phyloP scores from a whole-genome alignment of 352 stramenopile species.

The Pythium phragmiticola region DNA sequence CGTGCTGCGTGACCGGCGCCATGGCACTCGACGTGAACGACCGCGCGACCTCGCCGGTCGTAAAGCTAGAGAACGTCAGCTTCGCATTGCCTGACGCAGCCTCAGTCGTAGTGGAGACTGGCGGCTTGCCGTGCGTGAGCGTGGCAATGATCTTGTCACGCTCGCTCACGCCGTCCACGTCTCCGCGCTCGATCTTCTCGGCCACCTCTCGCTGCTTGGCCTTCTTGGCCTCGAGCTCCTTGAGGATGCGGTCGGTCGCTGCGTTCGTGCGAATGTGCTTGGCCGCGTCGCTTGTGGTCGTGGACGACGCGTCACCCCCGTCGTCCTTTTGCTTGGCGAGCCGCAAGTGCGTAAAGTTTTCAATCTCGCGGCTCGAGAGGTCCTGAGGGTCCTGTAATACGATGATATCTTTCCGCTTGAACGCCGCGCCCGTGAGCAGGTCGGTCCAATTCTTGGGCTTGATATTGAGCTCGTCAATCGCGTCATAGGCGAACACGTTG shows the following conservation, averaged over 20 bases:
- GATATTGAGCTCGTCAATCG: conserved; percentile 98
- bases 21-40: conserved; percentile 96
- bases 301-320: too few relatives aligned
- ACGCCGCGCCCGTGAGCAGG: conserved; percentile 91
- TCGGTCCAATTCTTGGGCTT: conserved; percentile 98
- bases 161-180: conserved; percentile 55
- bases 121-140: conserved; percentile 45
- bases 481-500: conserved; percentile 98
- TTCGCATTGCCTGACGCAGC: conserved; percentile 13
- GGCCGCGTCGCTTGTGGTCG: conserved; percentile 5
- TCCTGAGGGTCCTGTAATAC: conserved; percentile 94
- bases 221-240: conserved; percentile 75
- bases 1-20: conserved; percentile 69
- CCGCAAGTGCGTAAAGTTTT: conserved; percentile 97
- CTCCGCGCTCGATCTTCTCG: conserved; percentile 57
- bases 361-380: conserved; percentile 91
- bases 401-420: conserved; percentile 93
- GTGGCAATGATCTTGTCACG: conserved; percentile 78
- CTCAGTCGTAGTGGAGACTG: not conserved
- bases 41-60: conserved; percentile 84
- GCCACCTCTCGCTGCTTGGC: conserved; percentile 63
- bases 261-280: conserved; percentile 81
- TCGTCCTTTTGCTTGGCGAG: conserved; percentile 33
- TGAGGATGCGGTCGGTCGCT: conserved; percentile 78
- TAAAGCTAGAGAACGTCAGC: conserved; percentile 84